Base-by-base conservation (phyloP, 2,329 filamentous ascomycete genomes). In the Aspergillus glaucus region DNA sequence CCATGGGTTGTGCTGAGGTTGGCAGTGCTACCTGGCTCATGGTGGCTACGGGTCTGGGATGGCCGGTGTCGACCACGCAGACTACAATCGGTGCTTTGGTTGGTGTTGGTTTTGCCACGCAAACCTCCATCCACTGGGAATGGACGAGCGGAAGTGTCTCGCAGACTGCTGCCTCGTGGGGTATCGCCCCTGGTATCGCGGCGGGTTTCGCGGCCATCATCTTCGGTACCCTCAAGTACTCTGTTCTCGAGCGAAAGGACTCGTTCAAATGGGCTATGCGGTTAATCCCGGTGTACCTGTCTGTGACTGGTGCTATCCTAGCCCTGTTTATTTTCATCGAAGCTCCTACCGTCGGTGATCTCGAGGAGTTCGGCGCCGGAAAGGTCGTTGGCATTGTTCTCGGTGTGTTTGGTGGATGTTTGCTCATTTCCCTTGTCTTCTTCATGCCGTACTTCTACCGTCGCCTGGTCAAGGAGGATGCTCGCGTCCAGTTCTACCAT, bases 261-360 rank as follows among this genome's bases (percentile, higher is more conserved):
- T 67, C 76, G 0, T 70, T 78, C 50, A 73, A 74, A 46, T 75
- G 73, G 68, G 75, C 70, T 2, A 69, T 79, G 62, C 70, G 67
- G 43, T 62, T 75, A 32, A 73, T 75, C 30, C 74, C 76, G 3
- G 63, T 73, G 59, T 79, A 77, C 59, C 71, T 78, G 45, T 69
- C 75, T 43, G 55, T 72, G 44, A 77, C 76, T 0, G 74, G 67
- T 40, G 74, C 68, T n/a, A 52, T 79, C 45, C 71, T 77, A 40
- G 74, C 76, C 4, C 68, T 87, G 62, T 78, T 86, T 51, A 79
- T 87, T 49, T 74, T 85, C 43, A 66, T 77, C 50, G 59, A 62
- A 49, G 59, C 58, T 4, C 60, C 61, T 1, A 58, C 52, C 5
- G 59, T 55, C 0, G 56, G 59, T 9, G 57, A 55, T 0, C 49